phyloP scores from a whole-genome alignment of 1,139 yeast species.

The Candida dubliniensis region DNA sequence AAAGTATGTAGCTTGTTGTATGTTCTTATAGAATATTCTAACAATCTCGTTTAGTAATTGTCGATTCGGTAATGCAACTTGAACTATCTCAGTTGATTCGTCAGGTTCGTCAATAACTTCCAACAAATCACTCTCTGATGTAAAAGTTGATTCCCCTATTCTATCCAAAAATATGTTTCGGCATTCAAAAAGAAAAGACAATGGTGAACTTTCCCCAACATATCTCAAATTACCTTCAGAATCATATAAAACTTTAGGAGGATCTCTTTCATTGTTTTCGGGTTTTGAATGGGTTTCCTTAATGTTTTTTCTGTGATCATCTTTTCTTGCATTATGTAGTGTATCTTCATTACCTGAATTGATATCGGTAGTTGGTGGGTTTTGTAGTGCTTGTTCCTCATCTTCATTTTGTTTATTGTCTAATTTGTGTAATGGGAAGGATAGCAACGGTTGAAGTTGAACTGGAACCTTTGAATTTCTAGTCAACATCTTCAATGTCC shows the following conservation, averaged over 20 bases:
- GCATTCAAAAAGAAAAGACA: slow-evolving; percentile 24
- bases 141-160: slow-evolving; percentile 13
- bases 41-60: slow-evolving; percentile 6
- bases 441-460: slow-evolving; percentile 13
- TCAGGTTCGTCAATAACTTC: slow-evolving; percentile 12
- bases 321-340: background rate
- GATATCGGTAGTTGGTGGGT: background rate
- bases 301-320: background rate
- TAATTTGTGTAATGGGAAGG: slow-evolving; percentile 15
- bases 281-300: background rate
- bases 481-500: slow-evolving; percentile 9
- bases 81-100: slow-evolving; percentile 10
- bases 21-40: slow-evolving; percentile 7
- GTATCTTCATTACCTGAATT: too few relatives aligned
- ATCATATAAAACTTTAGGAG: slow-evolving; percentile 12
- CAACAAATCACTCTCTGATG: slow-evolving; percentile 7
- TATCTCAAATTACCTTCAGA: slow-evolving; percentile 21
- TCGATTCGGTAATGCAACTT: slow-evolving; percentile 13
- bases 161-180: slow-evolving; percentile 19
- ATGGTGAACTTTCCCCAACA: slow-evolving; percentile 27
- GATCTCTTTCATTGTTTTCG: background rate
- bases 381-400: background rate
- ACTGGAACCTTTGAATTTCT: slow-evolving; percentile 10
- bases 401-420: slow-evolving; percentile 1
- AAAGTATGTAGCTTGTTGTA: slow-evolving; percentile 13